phyloP scores from a whole-genome alignment of 306 rosid genomes.

The Vigna angularis region DNA sequence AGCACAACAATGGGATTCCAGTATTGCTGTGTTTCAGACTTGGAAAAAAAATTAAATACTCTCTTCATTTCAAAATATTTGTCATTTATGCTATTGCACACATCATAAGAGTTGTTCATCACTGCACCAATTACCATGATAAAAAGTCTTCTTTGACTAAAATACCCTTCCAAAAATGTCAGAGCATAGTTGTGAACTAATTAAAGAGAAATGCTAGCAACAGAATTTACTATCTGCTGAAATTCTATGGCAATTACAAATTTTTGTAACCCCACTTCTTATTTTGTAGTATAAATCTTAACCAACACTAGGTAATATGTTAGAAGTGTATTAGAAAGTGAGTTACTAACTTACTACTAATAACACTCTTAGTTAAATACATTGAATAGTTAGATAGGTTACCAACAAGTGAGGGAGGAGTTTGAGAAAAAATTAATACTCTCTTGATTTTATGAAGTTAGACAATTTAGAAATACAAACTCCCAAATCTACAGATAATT shows the following conservation, averaged over 20 bases:
- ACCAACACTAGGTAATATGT: not conserved
- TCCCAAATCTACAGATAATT: not conserved
- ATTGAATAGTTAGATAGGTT: constrained; percentile 2
- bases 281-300: not conserved
- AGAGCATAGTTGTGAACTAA: not conserved
- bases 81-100: not conserved
- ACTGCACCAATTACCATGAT: not conserved
- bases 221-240: not conserved
- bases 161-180: not conserved
- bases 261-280: not conserved
- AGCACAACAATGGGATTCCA: not conserved
- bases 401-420: not conserved
- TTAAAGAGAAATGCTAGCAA: not conserved
- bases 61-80: not conserved
- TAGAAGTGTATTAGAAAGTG: not conserved
- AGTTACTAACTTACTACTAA: not conserved
- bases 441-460: not conserved
- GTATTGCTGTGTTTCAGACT: constrained; percentile 14
- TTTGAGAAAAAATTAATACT: not conserved
- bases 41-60: constrained; percentile 12
- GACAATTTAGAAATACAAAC: not conserved
- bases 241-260: not conserved
- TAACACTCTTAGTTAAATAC: not conserved
- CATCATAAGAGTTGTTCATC: not conserved
- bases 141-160: not conserved